Base-by-base conservation (phyloP, 2,329 filamentous ascomycete genomes). In the Claviceps paspali region DNA sequence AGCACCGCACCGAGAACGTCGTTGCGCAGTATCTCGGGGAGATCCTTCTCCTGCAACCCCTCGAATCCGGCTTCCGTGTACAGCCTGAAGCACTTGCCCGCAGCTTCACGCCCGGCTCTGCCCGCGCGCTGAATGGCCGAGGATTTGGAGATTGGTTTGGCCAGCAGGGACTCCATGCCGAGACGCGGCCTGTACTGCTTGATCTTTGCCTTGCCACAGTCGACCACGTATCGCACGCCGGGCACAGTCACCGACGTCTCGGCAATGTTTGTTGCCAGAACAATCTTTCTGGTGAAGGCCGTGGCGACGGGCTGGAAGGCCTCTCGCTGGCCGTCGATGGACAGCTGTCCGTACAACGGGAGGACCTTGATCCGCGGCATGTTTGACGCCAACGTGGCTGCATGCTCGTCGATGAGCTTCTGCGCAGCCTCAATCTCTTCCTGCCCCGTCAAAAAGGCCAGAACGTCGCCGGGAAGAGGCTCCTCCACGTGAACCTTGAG, bases 201-300 rank as follows among this genome's bases (percentile, higher is more conserved):
- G 45, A 92, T 73, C 54, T 98, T 98, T 7, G 82, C 83, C 51
- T 95, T 95, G 32, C 91, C 91, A 38, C 82, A 82, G 52, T 98
- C 91, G 15, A 98, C 71, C 8, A 98, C 88, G 48, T 82, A 91
- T 4, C 84, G 76, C 6, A 98, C 86, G 2, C 91, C 91, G 0
- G 88, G 82, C 0, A 98, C 87, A 0, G 91, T 98, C 41, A 98
- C 82, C 1, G 91, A 96, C 0, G 91, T 96, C 56, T 98, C 91
- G n/a, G 91, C 91, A 49, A 98, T 96, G 51, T 98, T 98, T 11
- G 91, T 98, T 0, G 87, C 80, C 1, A 98, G 64, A 0, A 98
- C 86, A 10, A 96, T 70, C 52, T 96, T 96, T 30, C 91, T 73
- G 0, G 84, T 92, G 39, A 68, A 71, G n/a, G 68, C 67, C 2